Evolutionary conservation across 2,329 filamentous ascomycete genomes (phyloP), one percentile per base, ranked within the genome.

Genomic region (Stachybotrys elegans): DNA sequence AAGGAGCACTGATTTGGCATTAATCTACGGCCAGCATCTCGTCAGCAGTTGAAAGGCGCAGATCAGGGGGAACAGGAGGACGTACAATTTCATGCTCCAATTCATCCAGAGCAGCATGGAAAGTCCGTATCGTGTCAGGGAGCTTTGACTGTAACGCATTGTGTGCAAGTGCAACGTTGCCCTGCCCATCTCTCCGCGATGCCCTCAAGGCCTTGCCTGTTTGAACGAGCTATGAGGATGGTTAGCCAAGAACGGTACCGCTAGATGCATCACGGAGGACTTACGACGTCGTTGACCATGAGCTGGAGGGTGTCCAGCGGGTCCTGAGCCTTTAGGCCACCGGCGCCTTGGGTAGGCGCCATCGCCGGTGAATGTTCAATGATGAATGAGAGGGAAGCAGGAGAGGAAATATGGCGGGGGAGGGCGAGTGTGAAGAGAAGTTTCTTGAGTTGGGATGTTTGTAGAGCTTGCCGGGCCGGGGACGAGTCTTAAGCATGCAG

Each of bases 21-120:
- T 54, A 29, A 68, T 57, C 67, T 70, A 42, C n/a, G 27, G 31
- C 13, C 16, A n/a, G 7, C 4, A 20, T 46, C 51, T 38, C 42
- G 25, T 40, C 34, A 23, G 22, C 5, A 12, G 17, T 11, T 13
- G 11, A 6, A 16, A 1, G 11, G 20, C 14, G 6, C 7, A 13
- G 4, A 3, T 3, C 9, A 34, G 13, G 16, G n/a, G n/a, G n/a
- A 7, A 16, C 5, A 19, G 23, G n/a, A 5, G 14, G 6, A 45
- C 71, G 59, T 63, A 81, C 78, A 55, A 82, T 78, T 21, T 81
- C 76, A 46, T 60, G 61, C 54, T 83, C 79, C 5, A 83, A 54
- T 6, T 78, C 73, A 48, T 81, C 75, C 3, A 83, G 61, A 7
- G 75, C 73, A 44, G 62, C 61, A 46, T 82, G 76, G 54, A 77